These are phyloP conservation scores for Kwoniella sp. DNA, from an alignment of 768 basidiomycete species.

Conservation along the genomic window DNA sequence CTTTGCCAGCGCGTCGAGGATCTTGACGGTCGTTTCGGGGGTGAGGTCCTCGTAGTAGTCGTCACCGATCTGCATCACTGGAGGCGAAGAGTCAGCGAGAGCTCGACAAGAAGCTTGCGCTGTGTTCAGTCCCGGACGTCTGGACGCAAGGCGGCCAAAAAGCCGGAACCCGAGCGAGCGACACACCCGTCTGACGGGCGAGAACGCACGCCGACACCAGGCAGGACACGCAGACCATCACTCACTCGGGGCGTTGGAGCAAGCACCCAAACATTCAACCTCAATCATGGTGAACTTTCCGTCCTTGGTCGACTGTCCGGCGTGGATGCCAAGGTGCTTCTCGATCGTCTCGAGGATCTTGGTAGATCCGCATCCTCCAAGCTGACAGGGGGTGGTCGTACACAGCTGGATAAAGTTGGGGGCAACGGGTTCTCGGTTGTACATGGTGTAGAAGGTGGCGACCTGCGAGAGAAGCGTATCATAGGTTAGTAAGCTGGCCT, in stretches of 20 bases:
- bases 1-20: constrained; percentile 51
- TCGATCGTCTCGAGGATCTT: constrained; percentile 82
- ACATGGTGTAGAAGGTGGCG: constrained; percentile 99
- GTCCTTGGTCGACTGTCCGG: constrained; percentile 89
- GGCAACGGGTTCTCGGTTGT: constrained; percentile 95
- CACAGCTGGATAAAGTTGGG: constrained; percentile 94
- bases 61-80: constrained; percentile 91
- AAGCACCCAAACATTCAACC: constrained; percentile 97
- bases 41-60: constrained; percentile 75
- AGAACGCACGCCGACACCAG: not conserved
- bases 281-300: constrained; percentile 96
- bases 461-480: constrained; percentile 56
- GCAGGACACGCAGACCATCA: not conserved
- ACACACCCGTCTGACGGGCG: too few species aligned
- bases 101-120: too few species aligned
- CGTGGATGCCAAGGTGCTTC: constrained; percentile 73
- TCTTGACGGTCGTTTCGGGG: constrained; percentile 52
- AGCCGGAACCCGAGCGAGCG: too few species aligned
- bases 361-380: constrained; percentile 70
- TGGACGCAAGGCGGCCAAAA: too few species aligned
- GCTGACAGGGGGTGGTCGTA: constrained; percentile 98
- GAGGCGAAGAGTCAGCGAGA: too few species aligned
- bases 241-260: constrained; percentile 68
- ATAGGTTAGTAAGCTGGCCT: too few species aligned
- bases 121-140: not conserved